Base-by-base conservation (phyloP, 106 monocot genomes). In the Allium sativum region DNA sequence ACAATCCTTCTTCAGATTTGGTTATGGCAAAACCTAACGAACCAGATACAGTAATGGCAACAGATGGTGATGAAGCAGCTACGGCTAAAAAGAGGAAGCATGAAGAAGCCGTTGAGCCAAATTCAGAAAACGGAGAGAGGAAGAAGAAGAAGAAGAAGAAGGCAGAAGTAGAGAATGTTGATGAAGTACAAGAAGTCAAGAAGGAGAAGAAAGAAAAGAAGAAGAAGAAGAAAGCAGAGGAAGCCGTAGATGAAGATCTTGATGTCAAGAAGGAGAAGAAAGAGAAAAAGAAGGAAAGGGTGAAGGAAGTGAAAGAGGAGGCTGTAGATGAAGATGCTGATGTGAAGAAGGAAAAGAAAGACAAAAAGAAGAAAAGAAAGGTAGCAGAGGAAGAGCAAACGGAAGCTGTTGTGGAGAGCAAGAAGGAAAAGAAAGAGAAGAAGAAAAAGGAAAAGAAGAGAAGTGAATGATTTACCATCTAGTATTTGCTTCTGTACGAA, bases 1-100 rank as follows among this genome's bases (percentile, higher is more conserved):
- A 86, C 52, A 86, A 86, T 68, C 76, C 86, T 63, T 72, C 81
- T 10, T 72, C 78, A 40, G 86, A 86, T 78, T 18, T 81, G n/a
- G 69, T 86, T 11, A 57, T 86, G 11, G 51, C 42, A 59, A 51
- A 14, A 16, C 71, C 9, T 1, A 1, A 44, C 42, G 58, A 69
- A 45, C 6, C 60, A 10, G 62, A 58, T 44, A 12, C 48, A 7
- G 65, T 51, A 9, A 75, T 61, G 47, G 12, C 12, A 7, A 20
- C 10, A 6, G 51, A 77, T 5, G 73, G 21, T 4, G 22, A 75
- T 44, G 77, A 65, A 16, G 55, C 64, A 44, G 58, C 19, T 8
- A 8, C n/a, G 2, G 10, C 59, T 10, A 84, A 65, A 55, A 81
- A 85, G 67, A 64, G 73, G 52, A 76, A 79, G 50, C 62, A 77